Conservation (phyloP, 2,329 filamentous ascomycete genomes). For the Fusarium sp. region DNA sequence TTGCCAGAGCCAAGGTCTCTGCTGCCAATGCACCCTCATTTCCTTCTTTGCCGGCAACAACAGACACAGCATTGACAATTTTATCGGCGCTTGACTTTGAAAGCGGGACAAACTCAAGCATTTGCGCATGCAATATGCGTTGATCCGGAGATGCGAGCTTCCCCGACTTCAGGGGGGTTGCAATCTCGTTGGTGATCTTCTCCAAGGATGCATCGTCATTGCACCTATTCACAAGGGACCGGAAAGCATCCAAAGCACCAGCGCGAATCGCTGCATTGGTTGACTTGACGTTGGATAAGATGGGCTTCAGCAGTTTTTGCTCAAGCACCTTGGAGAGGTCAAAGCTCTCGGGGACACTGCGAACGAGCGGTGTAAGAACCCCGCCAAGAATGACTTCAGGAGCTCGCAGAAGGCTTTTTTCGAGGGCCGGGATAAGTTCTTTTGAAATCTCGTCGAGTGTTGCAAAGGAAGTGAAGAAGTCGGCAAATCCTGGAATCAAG, state of each 20-base stretch:
- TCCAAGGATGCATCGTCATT: slow-evolving; percentile 68
- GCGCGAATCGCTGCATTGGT: slow-evolving; percentile 82
- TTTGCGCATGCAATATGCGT: slow-evolving; percentile 83
- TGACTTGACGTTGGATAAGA: slow-evolving; percentile 92
- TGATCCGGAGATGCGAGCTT: slow-evolving; percentile 90
- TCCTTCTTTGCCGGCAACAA: slow-evolving; percentile 83
- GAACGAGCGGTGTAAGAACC: slow-evolving; percentile 78
- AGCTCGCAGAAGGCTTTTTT: slow-evolving; percentile 88
- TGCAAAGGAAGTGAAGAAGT: slow-evolving; percentile 86
- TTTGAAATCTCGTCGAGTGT: slow-evolving; percentile 79
- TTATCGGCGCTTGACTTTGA: slow-evolving; percentile 73
- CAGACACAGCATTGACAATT: slow-evolving; percentile 73
- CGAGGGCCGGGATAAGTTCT: slow-evolving; percentile 82
- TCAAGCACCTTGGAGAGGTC: slow-evolving; percentile 83
- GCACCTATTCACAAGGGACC: slow-evolving; percentile 73
- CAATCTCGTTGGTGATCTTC: slow-evolving; percentile 81
- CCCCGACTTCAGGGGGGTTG: slow-evolving; percentile 81
- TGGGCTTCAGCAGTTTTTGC: slow-evolving; percentile 81
- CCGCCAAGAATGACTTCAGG: slow-evolving; percentile 90
- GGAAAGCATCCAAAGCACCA: slow-evolving; percentile 81
- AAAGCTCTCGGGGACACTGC: slow-evolving; percentile 74
- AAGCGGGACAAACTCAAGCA: slow-evolving; percentile 74
- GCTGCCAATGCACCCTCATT: slow-evolving; percentile 85
- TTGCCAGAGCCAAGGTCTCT: slow-evolving; percentile 78
- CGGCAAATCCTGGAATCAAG: slow-evolving; percentile 76